phyloP scores from a whole-genome alignment of 176 grass and related monocot species.

The Carex parvula region DNA sequence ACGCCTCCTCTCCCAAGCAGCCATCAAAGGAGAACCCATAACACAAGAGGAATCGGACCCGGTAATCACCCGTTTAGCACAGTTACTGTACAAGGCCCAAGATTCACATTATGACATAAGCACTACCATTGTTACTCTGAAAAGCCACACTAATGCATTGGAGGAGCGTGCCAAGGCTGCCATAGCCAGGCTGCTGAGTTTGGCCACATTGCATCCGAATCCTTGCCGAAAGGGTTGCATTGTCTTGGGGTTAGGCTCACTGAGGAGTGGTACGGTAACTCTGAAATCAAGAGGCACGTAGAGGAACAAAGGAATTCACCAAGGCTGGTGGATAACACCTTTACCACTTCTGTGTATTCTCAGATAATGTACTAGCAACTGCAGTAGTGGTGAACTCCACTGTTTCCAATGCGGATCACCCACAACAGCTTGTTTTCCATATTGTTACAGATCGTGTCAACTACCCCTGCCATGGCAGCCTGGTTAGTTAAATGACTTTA shows the following conservation, averaged over 20 bases:
- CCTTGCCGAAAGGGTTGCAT: conserved; percentile 69
- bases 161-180: conserved; percentile 92
- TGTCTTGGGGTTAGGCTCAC: conserved; percentile 78
- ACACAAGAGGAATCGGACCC: conserved; percentile 65
- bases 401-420: conserved; percentile 93
- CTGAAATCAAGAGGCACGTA: conserved; percentile 43
- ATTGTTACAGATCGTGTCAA: conserved; percentile 74
- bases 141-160: conserved; percentile 69
- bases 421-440: conserved; percentile 99
- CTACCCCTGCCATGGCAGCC: conserved; percentile 75
- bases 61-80: conserved; percentile 69
- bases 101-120: conserved; percentile 98
- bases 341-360: conserved; percentile 97
- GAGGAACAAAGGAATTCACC: conserved; percentile 83
- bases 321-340: conserved; percentile 89
- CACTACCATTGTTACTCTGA: conserved; percentile 79
- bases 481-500: conserved; percentile 96
- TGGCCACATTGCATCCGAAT: conserved; percentile 80
- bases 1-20: conserved; percentile 75
- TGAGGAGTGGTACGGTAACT: conserved; percentile 69
- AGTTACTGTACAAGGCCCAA: conserved; percentile 88
- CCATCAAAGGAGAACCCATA: conserved; percentile 69
- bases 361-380: conserved; percentile 87
- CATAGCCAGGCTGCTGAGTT: conserved; percentile 79
- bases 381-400: conserved; percentile 94